phyloP scores from a whole-genome alignment of 768 basidiomycete species.

The Daedaleopsis nitida region DNA sequence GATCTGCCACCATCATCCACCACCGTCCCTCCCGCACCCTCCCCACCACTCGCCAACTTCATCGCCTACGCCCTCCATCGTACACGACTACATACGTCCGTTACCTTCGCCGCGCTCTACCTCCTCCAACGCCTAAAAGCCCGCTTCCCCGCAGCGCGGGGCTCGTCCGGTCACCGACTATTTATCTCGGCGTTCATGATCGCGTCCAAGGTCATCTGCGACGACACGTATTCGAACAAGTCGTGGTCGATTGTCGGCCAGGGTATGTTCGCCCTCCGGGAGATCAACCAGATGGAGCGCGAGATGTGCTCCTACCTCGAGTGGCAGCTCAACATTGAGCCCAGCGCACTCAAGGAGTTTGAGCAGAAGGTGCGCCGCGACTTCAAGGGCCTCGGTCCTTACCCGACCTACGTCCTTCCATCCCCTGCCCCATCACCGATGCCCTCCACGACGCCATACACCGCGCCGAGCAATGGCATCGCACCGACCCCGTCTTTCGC shows the following conservation, averaged over 20 bases:
- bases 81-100: slow-evolving; percentile 60
- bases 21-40: slow-evolving; percentile 46
- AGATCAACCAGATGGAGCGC: slow-evolving; percentile 96
- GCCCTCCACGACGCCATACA: slow-evolving; percentile 31
- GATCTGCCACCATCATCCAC: slow-evolving; percentile 39
- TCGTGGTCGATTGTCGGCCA: slow-evolving; percentile 66
- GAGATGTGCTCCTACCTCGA: slow-evolving; percentile 94
- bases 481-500: slow-evolving; percentile 27
- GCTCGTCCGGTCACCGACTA: slow-evolving; percentile 86
- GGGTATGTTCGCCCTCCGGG: slow-evolving; percentile 67
- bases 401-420: slow-evolving; percentile 63
- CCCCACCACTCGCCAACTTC: slow-evolving; percentile 71
- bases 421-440: slow-evolving; percentile 39
- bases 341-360: slow-evolving; percentile 59
- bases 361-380: slow-evolving; percentile 62
- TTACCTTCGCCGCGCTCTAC: slow-evolving; percentile 64
- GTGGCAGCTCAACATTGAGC: slow-evolving; percentile 85
- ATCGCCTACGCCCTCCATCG: slow-evolving; percentile 89
- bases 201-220: slow-evolving; percentile 72
- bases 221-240: slow-evolving; percentile 72
- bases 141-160: slow-evolving; percentile 89
- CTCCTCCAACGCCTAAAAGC: slow-evolving; percentile 84
- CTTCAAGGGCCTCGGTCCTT: slow-evolving; percentile 56
- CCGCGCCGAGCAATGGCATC: slow-evolving; percentile 1
- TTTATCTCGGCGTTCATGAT: slow-evolving; percentile 96